Evolutionary conservation across 2,329 filamentous ascomycete species (phyloP), one percentile per base, ranked within the genome.

Genomic region (Bipolaris victoriae): DNA sequence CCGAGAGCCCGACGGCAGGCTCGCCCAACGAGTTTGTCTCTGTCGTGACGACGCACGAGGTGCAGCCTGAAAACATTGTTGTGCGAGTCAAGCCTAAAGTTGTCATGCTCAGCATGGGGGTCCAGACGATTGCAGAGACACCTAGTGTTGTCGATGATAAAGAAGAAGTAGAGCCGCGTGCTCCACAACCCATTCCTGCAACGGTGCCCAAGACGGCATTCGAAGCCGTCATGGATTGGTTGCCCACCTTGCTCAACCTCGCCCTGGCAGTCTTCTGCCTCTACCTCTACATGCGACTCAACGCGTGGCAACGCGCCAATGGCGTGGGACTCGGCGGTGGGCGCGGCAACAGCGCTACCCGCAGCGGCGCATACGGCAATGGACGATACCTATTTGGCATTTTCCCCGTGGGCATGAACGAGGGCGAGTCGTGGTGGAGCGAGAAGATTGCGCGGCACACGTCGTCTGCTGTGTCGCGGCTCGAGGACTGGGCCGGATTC

Each of bases 301-400:
- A 59, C n/a, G 48, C 48, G 15, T 61, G 57, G 56, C 49, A 59
- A 24, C 52, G 37, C 5, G 62, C 62, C 22, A 67, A 65, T 37
- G 59, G 56, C 47, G 20, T 51, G 22, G 58, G 55, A 5, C 48
- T 47, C 26, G 51, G 55, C 9, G 58, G 61, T 16, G 66, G 63
- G 9, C 62, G 59, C 47, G 43, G 54, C n/a, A 57, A 53, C 29
- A 31, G 46, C 5, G 55, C 55, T 41, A 53, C 31, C 9, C 55
- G 55, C 22, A 44, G 49, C 20, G 55, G 55, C 13, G 55, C 55
- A 22, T 53, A 53, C 22, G 66, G 66, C 36, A 65, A 66, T 31
- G 65, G 63, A 0, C 63, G 65, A 45, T 45, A 67, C 35, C 51
- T 69, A 31, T 57, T 68, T n/a, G 62, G 61, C 31, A 11, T 49